Base-by-base conservation (phyloP, 805 yeast species). In the Zygosaccharomyces siamensis region DNA sequence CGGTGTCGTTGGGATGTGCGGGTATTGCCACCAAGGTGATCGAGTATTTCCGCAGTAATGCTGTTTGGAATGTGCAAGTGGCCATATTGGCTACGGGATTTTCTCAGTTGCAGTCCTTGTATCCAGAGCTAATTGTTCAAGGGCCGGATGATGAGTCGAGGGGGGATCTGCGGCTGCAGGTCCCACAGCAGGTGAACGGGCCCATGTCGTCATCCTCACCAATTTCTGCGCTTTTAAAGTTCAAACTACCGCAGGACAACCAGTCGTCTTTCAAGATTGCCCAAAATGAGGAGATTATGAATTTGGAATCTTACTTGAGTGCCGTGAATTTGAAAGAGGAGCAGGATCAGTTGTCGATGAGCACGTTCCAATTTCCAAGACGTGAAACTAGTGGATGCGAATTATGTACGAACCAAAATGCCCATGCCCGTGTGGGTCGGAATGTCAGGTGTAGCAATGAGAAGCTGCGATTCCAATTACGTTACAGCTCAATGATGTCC, bases 181-280 rank as follows among this genome's bases (percentile, higher is more conserved):
- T 49, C 5, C 46, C 47, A 2, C 46, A 16, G 10, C 45, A 42
- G 32, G 20, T 33, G 16, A 62, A 53, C 4, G 61, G 64, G 0
- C 67, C 68, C 6, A 36, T 60, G 6, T 63, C 68, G 5, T 51
- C 65, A 1, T 58, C 67, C 12, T 64, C 69, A 5, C 69, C 69
- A 18, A 58, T 62, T 3, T 62, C 67, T 10, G 62, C 64, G 32
- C 53, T 64, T 26, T 59, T 62, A 23, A 63, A 61, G 43, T 63
- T 64, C 45, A 65, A 63, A 48, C 52, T 64, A 49, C 68, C 69
- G 4, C 41, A 55, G 14, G 54, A 54, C 6, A 42, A 53, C 10
- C 39, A 46, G 23, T 59, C 60, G 12, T 24, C 53, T 14, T 64
- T 64, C 49, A 63, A 59, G 39, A 47, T 63, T 18, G 48, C 61